Conservation (phyloP, 169 alveolate genomes). For the Cyclospora cayetanensis region DNA sequence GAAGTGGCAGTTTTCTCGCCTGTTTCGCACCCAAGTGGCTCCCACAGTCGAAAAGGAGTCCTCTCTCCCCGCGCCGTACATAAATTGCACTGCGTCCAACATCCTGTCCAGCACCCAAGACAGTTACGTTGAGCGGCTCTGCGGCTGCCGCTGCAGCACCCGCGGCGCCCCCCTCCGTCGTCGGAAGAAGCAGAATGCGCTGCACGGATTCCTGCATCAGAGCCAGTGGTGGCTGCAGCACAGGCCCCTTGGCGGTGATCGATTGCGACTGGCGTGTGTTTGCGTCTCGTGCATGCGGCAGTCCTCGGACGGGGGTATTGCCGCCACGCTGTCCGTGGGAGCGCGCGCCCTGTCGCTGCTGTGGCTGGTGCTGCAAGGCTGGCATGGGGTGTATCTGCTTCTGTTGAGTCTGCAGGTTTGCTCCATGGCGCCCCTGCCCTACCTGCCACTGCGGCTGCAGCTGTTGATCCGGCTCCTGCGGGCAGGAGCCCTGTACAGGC, state of each 20-base stretch:
- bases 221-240: constrained; percentile 34
- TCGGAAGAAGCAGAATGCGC: not conserved
- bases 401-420: not conserved
- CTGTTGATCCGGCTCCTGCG: constrained; percentile 16
- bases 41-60: constrained; percentile 98
- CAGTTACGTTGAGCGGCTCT: constrained; percentile 76
- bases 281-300: not conserved
- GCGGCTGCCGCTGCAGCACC: not conserved
- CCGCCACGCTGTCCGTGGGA: not conserved
- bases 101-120: constrained; percentile 99
- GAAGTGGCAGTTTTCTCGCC: constrained; percentile 95
- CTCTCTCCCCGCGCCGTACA: constrained; percentile 92
- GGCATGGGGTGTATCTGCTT: not conserved
- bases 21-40: constrained; percentile 95
- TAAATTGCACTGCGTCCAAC: constrained; percentile 98
- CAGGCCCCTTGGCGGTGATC: not conserved
- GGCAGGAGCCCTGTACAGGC: not conserved
- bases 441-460: not conserved
- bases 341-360: constrained; percentile 22
- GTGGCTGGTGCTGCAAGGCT: not conserved
- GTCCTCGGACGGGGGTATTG: not conserved
- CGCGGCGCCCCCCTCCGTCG: not conserved
- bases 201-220: not conserved
- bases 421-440: not conserved
- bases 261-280: not conserved